Evolutionary conservation across 139 green algal species (phyloP), one percentile per base, ranked within the genome.

Genomic region (Ettlia oleoabundans): DNA sequence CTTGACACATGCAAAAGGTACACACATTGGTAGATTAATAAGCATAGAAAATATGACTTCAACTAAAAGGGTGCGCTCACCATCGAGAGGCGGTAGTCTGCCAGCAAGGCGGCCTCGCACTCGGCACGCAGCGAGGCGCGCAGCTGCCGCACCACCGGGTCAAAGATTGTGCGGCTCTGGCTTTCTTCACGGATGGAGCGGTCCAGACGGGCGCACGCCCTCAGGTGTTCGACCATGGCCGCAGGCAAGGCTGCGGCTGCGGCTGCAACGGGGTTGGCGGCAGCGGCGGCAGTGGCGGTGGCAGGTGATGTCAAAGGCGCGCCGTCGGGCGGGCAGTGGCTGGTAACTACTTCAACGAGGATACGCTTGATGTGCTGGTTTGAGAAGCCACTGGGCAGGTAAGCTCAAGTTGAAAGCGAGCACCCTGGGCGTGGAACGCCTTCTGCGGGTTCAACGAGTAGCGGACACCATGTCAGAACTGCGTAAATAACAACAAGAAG

Each of bases 61-160:
- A n/a, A n/a, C n/a, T n/a, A n/a, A n/a, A 15, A 10, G 47, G 47
- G 13, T 10, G 55, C 55, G 10, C 26, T 0, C 63, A 91, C 90
- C 83, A 90, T 74, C 18, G 92, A 80, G 76, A 87, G 88, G 0
- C 74, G 62, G 6, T 87, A 91, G 73, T 94, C 84, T 19, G 79
- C n/a, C 33, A 95, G 88, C 38, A 96, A 52, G 1, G 92, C 67
- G 0, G 63, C 78, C 75, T 92, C 89, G 69, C 93, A 94, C 0
- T 83, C 82, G 26, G 76, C 40, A 3, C 88, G 80, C 41, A 96
- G 86, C 43, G 88, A 37, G 18, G 22, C 32, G 0, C 93, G 85
- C 55, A 94, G 75, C 26, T 42, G 40, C 0, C 92, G 80, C 26
- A 81, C 83, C 32, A 91, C 81, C 0, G 85, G 77, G 37, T 95